Evolutionary conservation across 2,329 filamentous ascomycete species (phyloP).

Genomic region (Talaromyces sp.): DNA sequence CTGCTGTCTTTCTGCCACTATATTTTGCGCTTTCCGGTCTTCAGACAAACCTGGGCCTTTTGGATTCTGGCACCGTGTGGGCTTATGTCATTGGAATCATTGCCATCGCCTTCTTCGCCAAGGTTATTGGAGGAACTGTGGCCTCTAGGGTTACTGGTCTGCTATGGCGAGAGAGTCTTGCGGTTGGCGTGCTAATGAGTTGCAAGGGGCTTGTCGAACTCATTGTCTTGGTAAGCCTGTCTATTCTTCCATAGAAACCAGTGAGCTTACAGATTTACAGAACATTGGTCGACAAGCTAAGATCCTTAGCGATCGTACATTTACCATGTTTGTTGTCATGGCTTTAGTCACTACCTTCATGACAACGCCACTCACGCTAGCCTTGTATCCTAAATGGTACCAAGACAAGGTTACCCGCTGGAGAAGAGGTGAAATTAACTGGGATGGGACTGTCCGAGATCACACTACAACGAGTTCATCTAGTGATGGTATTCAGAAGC

Average conservation of each 20-base stretch:
- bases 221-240: slow-evolving; percentile 71
- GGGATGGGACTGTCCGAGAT: slow-evolving; percentile 61
- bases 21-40: slow-evolving; percentile 92
- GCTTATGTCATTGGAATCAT: slow-evolving; percentile 83
- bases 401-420: slow-evolving; percentile 67
- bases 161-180: slow-evolving; percentile 83
- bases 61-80: slow-evolving; percentile 79
- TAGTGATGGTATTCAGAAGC: slow-evolving; percentile 34
- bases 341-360: slow-evolving; percentile 78
- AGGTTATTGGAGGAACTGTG: slow-evolving; percentile 75
- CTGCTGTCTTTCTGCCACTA: slow-evolving; percentile 75
- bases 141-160: slow-evolving; percentile 72
- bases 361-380: slow-evolving; percentile 70
- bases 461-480: background rate
- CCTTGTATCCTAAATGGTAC: slow-evolving; percentile 72
- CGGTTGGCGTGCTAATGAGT: slow-evolving; percentile 88
- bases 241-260: slow-evolving; percentile 3
- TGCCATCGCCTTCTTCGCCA: slow-evolving; percentile 73
- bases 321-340: slow-evolving; percentile 95
- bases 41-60: slow-evolving; percentile 77
- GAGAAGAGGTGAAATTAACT: slow-evolving; percentile 85
- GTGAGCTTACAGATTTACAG: slow-evolving; percentile 28
- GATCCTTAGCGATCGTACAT: slow-evolving; percentile 74
- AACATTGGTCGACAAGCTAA: slow-evolving; percentile 79
- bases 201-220: slow-evolving; percentile 93